Conservation (phyloP, 1,284 basidiomycete species). For the Cerioporus squamosus region DNA sequence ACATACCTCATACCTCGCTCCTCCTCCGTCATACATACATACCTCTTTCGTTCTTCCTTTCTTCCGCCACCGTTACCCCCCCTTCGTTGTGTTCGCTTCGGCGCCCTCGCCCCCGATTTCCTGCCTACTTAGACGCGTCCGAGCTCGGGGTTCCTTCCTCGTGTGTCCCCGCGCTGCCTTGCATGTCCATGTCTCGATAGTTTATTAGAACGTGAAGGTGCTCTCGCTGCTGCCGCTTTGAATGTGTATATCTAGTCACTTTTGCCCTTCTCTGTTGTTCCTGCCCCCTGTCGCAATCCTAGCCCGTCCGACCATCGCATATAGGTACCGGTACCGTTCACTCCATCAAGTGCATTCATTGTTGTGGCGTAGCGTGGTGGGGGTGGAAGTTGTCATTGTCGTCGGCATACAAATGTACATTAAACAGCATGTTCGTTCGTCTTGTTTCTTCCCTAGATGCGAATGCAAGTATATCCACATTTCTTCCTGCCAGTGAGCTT, state of each 20-base stretch:
- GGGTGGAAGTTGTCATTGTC: not conserved
- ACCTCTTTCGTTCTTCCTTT: not conserved
- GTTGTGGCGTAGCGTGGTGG: not conserved
- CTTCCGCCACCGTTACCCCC: constrained; percentile 10
- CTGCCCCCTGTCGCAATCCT: not conserved
- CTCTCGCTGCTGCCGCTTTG: constrained; percentile 20
- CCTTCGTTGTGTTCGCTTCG: constrained; percentile 11
- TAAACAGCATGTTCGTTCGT: constrained; percentile 1
- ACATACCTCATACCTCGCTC: constrained; percentile 4
- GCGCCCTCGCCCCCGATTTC: not conserved
- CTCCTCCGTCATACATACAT: not conserved
- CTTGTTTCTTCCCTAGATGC: not conserved
- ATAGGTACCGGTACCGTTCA: not conserved
- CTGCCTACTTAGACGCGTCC: constrained; percentile 2
- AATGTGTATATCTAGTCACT: constrained; percentile 16
- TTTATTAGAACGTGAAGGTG: constrained; percentile 20
- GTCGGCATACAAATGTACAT: constrained; percentile 3
- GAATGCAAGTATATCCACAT: not conserved
- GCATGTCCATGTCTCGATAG: constrained; percentile 15
- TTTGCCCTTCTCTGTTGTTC: not conserved
- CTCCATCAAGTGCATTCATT: not conserved
- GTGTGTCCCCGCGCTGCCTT: not conserved
- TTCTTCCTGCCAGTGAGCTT: no score
- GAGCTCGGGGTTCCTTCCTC: not conserved
- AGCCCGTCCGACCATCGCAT: not conserved